Evolutionary conservation across 805 yeast species (phyloP).

Genomic region (Ogataea philodendri): DNA sequence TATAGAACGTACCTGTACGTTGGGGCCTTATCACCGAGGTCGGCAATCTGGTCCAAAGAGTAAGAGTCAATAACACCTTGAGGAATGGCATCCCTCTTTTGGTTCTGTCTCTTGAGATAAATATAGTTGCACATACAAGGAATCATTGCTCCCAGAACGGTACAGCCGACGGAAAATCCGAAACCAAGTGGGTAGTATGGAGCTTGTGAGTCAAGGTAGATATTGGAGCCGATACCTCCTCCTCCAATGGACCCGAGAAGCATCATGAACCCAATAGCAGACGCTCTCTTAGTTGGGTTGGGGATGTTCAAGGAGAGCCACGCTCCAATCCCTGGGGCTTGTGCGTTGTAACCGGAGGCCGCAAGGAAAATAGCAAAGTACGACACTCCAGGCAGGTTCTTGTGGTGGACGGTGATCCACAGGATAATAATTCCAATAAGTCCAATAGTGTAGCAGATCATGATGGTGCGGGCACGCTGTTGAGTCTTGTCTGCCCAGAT

Average conservation of each 20-base stretch:
- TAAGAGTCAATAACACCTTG: constrained; percentile 25
- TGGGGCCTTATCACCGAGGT: constrained; percentile 44
- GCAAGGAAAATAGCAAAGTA: constrained; percentile 42
- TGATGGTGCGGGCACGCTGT: constrained; percentile 37
- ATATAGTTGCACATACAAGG: constrained; percentile 19
- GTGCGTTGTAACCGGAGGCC: constrained; percentile 38
- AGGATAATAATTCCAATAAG: constrained; percentile 39
- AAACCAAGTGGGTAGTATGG: constrained; percentile 22
- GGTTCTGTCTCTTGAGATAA: constrained; percentile 14
- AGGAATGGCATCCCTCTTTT: constrained; percentile 9
- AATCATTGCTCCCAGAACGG: constrained; percentile 21
- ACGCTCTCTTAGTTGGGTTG: constrained; percentile 39
- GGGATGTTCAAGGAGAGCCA: constrained; percentile 21
- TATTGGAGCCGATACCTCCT: constrained; percentile 22
- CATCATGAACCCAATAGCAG: constrained; percentile 46
- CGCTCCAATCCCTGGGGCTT: constrained; percentile 24
- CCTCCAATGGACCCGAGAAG: constrained; percentile 36
- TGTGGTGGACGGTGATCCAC: constrained; percentile 42
- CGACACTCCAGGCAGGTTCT: constrained; percentile 39
- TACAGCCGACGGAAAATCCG: constrained; percentile 21
- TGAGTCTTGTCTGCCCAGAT: constrained; percentile 32
- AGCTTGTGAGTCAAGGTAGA: constrained; percentile 17
- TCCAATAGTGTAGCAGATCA: constrained; percentile 37
- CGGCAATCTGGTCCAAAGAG: constrained; percentile 31
- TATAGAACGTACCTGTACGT: constrained; percentile 32